phyloP scores from a whole-genome alignment of 345 rosid genomes.

The Noccaea bulbosa region DNA sequence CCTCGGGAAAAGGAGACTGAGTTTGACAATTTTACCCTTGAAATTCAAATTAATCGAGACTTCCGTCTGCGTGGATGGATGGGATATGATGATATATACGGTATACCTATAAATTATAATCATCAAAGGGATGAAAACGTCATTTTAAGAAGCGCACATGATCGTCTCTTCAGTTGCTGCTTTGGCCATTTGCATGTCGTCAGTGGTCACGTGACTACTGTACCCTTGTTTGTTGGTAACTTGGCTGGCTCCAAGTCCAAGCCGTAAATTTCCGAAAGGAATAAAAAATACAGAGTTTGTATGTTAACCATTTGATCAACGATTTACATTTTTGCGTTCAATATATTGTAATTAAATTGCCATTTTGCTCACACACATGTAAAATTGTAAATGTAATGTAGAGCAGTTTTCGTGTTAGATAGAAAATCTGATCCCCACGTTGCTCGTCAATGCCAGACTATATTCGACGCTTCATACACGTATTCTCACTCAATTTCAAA shows the following conservation, averaged over 20 bases:
- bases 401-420: neutral
- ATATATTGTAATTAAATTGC: neutral
- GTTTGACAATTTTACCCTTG: constrained; percentile 31
- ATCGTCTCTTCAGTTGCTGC: neutral
- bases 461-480: constrained; percentile 1
- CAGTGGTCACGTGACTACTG: constrained; percentile 37
- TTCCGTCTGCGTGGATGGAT: neutral
- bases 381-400: neutral
- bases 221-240: no score
- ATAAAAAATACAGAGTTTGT: no score
- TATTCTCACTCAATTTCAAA: neutral
- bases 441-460: constrained; percentile 18
- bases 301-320: no score
- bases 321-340: no score
- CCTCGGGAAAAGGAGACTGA: constrained; percentile 28
- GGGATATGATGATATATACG: no score
- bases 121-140: neutral
- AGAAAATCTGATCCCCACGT: constrained; percentile 17
- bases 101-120: no score
- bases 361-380: neutral
- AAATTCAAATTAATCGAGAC: neutral
- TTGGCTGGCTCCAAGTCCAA: no score
- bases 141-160: constrained; percentile 16
- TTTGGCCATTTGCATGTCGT: constrained; percentile 23
- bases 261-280: no score